phyloP scores from a whole-genome alignment of 345 rosid species.

The Aurinia saxatilis region DNA sequence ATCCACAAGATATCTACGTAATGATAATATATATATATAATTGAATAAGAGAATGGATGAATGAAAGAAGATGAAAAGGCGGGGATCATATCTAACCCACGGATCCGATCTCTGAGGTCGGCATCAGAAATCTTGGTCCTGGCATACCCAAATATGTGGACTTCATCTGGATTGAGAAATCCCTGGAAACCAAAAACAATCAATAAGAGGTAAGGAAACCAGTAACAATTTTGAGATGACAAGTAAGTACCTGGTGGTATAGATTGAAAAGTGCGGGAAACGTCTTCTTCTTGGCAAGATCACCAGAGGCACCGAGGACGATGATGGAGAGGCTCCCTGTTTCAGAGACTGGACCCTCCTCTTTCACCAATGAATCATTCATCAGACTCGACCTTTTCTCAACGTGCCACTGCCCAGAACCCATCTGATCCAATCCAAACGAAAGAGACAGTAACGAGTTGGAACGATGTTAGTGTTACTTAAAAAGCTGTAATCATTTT shows the following conservation, averaged over 20 bases:
- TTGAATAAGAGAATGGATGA: too few relatives aligned
- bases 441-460: too few relatives aligned
- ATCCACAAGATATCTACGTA: slow-evolving; percentile 61
- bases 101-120: slow-evolving; percentile 58
- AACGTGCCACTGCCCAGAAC: slow-evolving; percentile 39
- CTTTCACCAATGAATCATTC: slow-evolving; percentile 37
- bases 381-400: slow-evolving; percentile 48
- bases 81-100: slow-evolving; percentile 36
- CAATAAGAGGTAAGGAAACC: background rate
- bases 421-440: too few relatives aligned
- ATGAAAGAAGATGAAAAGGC: background rate
- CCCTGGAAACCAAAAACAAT: slow-evolving; percentile 36
- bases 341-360: slow-evolving; percentile 39
- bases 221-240: background rate
- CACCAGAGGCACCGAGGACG: slow-evolving; percentile 96
- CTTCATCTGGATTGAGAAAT: slow-evolving; percentile 61
- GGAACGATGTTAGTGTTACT: too few relatives aligned
- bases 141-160: slow-evolving; percentile 90
- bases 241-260: slow-evolving; percentile 54
- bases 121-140: slow-evolving; percentile 81
- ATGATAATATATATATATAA: background rate
- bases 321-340: slow-evolving; percentile 74
- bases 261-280: slow-evolving; percentile 92
- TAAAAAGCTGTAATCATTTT: too few relatives aligned
- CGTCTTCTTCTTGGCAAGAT: slow-evolving; percentile 97